Evolutionary conservation across 2,329 filamentous ascomycete species (phyloP).

Genomic region (Exophiala oligosperma): DNA sequence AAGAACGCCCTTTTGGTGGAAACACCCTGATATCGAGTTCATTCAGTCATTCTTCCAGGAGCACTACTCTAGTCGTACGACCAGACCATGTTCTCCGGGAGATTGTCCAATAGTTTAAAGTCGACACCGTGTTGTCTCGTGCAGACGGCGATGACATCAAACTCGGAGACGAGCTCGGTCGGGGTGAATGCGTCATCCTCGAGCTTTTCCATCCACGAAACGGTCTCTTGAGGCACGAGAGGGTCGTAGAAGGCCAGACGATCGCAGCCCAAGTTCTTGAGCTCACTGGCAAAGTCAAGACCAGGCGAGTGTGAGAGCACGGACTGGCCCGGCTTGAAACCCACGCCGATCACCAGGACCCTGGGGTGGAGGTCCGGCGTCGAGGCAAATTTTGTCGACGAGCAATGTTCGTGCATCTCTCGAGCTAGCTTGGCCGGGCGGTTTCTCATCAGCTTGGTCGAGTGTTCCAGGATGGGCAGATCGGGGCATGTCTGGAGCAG

Average conservation of each 20-base stretch:
- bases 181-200: slow-evolving; percentile 12
- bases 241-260: slow-evolving; percentile 18
- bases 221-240: slow-evolving; percentile 4
- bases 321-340: slow-evolving; percentile 26
- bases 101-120: slow-evolving; percentile 3
- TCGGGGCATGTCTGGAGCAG: slow-evolving; percentile 16
- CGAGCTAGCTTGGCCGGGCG: slow-evolving; percentile 13
- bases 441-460: slow-evolving; percentile 19
- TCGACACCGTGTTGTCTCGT: slow-evolving; percentile 12
- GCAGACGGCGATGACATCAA: slow-evolving; percentile 49
- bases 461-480: slow-evolving; percentile 14
- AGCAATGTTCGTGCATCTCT: slow-evolving; percentile 7
- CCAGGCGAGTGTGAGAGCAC: slow-evolving; percentile 20
- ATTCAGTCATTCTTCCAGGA: too few species aligned
- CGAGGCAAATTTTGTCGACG: slow-evolving; percentile 1
- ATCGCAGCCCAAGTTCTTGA: slow-evolving; percentile 8
- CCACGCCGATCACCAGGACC: slow-evolving; percentile 21
- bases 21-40: too few species aligned
- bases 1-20: too few species aligned
- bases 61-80: slow-evolving; percentile 3
- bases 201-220: slow-evolving; percentile 22
- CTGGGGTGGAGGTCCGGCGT: slow-evolving; percentile 6
- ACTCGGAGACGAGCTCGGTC: slow-evolving; percentile 34
- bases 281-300: slow-evolving; percentile 13
- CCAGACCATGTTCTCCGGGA: slow-evolving; percentile 12